Percentiles rank a stretch among this genome's conserved stretches.
Conservation (phyloP, 2,329 filamentous ascomycete species). For the Penicillium verrucosum region DNA sequence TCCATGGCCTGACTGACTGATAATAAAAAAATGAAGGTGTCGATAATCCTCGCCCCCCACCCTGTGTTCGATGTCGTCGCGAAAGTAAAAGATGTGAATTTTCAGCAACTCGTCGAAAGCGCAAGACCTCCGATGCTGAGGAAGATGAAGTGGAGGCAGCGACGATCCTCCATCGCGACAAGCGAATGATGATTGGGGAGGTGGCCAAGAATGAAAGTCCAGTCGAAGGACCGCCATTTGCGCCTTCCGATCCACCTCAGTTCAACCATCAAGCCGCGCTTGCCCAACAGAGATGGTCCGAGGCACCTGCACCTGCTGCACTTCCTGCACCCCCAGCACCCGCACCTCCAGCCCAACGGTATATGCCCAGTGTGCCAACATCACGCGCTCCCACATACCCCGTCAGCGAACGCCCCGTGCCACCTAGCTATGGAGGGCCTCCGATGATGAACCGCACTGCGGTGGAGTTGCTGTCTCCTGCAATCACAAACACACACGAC, state of each 20-base stretch:
- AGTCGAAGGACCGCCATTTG: constrained; percentile 27
- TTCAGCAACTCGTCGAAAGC: constrained; percentile 88
- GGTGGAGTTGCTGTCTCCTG: constrained; percentile 57
- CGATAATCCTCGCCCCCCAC: constrained; percentile 89
- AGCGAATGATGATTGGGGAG: constrained; percentile 54
- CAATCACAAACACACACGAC: constrained; percentile 88
- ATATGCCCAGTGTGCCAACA: constrained; percentile 25
- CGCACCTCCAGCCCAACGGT: constrained; percentile 24
- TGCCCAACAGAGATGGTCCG: constrained; percentile 32
- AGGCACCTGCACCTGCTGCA: constrained; percentile 17
- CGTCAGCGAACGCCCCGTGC: constrained; percentile 23
- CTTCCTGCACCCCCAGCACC: constrained; percentile 17
- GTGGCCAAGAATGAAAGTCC: constrained; percentile 30
- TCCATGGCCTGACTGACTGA: constrained; percentile 16
- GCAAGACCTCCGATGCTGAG: constrained; percentile 61
- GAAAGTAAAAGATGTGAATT: constrained; percentile 98
- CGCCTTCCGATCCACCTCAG: constrained; percentile 24
- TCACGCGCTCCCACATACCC: constrained; percentile 28
- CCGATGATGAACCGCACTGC: constrained; percentile 60
- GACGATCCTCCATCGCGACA: constrained; percentile 42
- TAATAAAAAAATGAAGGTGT: constrained; percentile 50
- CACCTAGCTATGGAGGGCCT: constrained; percentile 45
- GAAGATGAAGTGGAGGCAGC: constrained; percentile 42
- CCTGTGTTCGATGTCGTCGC: constrained; percentile 86
- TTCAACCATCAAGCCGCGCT: constrained; percentile 26